Base-by-base conservation (phyloP, 495 filamentous ascomycete genomes). In the Podospora pseudocomata region DNA sequence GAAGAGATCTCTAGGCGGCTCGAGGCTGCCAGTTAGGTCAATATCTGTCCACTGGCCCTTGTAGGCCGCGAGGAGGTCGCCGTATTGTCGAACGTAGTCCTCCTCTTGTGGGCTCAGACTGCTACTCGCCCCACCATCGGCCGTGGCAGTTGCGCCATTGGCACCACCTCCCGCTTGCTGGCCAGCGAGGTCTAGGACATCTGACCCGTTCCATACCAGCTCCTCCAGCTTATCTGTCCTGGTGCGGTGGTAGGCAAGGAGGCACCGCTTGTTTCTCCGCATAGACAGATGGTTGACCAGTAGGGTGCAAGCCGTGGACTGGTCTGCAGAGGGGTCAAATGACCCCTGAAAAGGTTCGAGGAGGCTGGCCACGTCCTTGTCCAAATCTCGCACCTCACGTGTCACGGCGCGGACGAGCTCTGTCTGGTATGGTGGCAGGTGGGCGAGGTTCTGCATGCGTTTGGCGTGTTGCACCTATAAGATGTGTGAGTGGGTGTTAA, bases 41-140 rank as follows among this genome's bases (percentile, higher is more conserved):
- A 99, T 90, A 79, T 99, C 96, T 26, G 94, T 98, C 94, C 95
- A 99, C 72, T 97, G 93, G 0, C 96, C 96, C 78, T 99, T 99
- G 80, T 96, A 97, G 18, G 93, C 92, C 26, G 95, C 92, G 57
- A 99, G 81, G 74, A 99, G 85, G 74, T 99, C 96, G 64, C 89
- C 88, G 75, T 96, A 98, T 75, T 92, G 89, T 64, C 94, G 84
- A 54, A 96, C 90, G 77, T 97, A 98, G 75, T 98, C 96, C 78
- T 97, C 95, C 77, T 99, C 96, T 77, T 99, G 95, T 2, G 96
- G 94, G 76, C 94, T 97, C 64, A 99, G 80, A 70, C 90, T 96
- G 79, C 90, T 97, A 65, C 86, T 82, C 15, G 77, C 76, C 44
- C 78, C 79, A 64, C 80, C 77, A 19, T 80, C 84, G 71, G 71